These are phyloP conservation scores for Microbotryum saponariae DNA, from an alignment of 1,284 basidiomycete genomes.

Conservation along the genomic window DNA sequence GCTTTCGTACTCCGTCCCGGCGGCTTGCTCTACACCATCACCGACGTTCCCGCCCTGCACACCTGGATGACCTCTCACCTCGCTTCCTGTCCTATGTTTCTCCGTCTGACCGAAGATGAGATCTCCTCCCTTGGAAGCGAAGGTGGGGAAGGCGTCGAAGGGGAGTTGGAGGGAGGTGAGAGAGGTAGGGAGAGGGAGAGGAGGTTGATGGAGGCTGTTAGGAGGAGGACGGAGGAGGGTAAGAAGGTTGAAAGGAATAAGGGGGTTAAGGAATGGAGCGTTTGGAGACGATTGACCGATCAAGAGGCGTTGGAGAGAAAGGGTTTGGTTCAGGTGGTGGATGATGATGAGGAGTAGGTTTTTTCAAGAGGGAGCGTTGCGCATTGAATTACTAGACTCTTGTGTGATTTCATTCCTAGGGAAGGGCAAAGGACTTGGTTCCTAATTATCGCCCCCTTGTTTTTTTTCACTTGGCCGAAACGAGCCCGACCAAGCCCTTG, in stretches of 20 bases:
- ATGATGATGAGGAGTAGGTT: too few species aligned
- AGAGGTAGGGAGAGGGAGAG: slow-evolving; percentile 50
- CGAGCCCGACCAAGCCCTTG: neutral
- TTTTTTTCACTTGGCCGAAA: neutral
- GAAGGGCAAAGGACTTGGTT: too few species aligned
- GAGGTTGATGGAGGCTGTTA: slow-evolving; percentile 69
- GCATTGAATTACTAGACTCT: too few species aligned
- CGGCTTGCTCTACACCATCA: slow-evolving; percentile 95
- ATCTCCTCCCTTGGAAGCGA: slow-evolving; percentile 47
- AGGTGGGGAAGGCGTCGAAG: slow-evolving; percentile 22
- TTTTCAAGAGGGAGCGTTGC: too few species aligned
- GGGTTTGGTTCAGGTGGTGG: neutral
- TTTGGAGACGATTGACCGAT: slow-evolving; percentile 32
- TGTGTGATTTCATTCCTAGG: too few species aligned
- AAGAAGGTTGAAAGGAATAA: slow-evolving; percentile 96
- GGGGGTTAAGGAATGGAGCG: slow-evolving; percentile 46
- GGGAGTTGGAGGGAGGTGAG: slow-evolving; percentile 14
- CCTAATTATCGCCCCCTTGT: too few species aligned
- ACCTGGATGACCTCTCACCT: slow-evolving; percentile 93
- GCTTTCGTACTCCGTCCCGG: slow-evolving; percentile 85
- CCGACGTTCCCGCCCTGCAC: slow-evolving; percentile 89
- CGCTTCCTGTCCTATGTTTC: slow-evolving; percentile 76
- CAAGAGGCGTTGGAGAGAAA: neutral
- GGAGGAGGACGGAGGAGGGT: slow-evolving; percentile 85
- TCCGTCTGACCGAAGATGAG: slow-evolving; percentile 63